These are phyloP conservation scores for Lonicera japonica DNA, from an alignment of 129 eudicot genomes.

Conservation along the genomic window DNA sequence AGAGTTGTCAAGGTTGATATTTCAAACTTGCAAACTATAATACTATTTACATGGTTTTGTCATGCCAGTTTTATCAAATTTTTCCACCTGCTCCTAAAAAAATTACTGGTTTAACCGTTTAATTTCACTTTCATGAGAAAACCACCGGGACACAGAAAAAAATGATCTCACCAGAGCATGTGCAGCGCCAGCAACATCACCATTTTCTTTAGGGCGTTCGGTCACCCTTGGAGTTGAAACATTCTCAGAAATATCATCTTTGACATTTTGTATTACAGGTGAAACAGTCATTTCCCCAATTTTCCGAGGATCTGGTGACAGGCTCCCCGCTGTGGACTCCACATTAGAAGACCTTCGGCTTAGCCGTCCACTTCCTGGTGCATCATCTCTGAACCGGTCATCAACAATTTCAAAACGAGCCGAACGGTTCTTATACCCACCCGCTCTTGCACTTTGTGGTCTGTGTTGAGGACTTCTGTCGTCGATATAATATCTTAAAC, in stretches of 20 bases:
- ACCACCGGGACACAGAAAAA: no score
- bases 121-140: no score
- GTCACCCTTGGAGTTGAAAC: conserved; percentile 14
- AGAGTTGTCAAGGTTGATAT: no score
- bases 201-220: conserved; percentile 24
- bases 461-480: conserved; percentile 26
- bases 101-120: no score
- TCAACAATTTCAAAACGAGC: conserved; percentile 48
- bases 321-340: not conserved
- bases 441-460: conserved; percentile 13
- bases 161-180: conserved; percentile 23
- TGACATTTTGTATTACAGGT: conserved; percentile 21
- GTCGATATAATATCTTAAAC: conserved; percentile 12
- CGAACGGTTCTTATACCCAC: conserved; percentile 16
- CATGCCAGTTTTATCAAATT: no score
- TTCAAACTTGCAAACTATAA: no score
- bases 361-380: conserved; percentile 14
- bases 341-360: not conserved
- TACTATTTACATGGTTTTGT: no score
- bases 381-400: conserved; percentile 42
- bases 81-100: no score
- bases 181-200: conserved; percentile 13
- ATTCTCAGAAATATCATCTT: conserved; percentile 26
- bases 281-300: not conserved
- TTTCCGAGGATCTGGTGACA: conserved; percentile 23